Evolutionary conservation across 169 alveolate species (phyloP), one percentile per base, ranked within the genome.

Genomic region (Babesia gibsoni): DNA sequence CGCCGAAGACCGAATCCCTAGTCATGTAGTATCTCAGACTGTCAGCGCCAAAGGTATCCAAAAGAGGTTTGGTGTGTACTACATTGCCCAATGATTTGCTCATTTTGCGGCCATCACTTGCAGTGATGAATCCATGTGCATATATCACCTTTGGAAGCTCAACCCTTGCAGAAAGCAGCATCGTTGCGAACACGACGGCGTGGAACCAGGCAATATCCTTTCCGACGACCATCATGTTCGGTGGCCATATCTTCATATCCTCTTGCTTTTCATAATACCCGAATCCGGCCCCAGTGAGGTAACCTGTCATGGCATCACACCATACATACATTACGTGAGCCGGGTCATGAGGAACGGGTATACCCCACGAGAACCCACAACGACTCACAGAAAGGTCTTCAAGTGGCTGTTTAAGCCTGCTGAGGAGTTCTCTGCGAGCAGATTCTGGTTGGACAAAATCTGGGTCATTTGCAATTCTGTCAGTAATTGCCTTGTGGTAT

Each of bases 141-240:
- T 87, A 91, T 32, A 96, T 90, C 37, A 92, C 78, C 83, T 89
- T 91, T 5, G 98, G 96, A 45, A 94, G 73, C 18, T 88, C 75
- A 18, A 93, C 32, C 14, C 84, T 93, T 57, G 82, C 74, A 22
- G 95, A 81, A 90, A 93, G 66, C 42, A 94, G 85, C 89, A 95
- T 94, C 46, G 96, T 81, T 3, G 97, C 93, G 89, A 94, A 93
- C 39, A 95, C 92, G 48, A 94, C 98, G 25, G 93, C 63, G 79
- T 94, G 97, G 66, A 95, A 95, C 98, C 98, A 95, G n/a, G 74
- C 67, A 22, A 95, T 95, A 63, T 95, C 98, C 74, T 95, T 95
- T 39, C 95, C 95, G 32, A 90, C 88, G 4, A 91, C 69, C 53
- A 85, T 92, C 23, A 84, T 49, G 54, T 88, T 82, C 3, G 89